A percentile compares a stretch with the other conserved stretches of the same genome.
Conservation (phyloP, 2,329 filamentous ascomycete species). For the Sclerotinia borealis region DNA sequence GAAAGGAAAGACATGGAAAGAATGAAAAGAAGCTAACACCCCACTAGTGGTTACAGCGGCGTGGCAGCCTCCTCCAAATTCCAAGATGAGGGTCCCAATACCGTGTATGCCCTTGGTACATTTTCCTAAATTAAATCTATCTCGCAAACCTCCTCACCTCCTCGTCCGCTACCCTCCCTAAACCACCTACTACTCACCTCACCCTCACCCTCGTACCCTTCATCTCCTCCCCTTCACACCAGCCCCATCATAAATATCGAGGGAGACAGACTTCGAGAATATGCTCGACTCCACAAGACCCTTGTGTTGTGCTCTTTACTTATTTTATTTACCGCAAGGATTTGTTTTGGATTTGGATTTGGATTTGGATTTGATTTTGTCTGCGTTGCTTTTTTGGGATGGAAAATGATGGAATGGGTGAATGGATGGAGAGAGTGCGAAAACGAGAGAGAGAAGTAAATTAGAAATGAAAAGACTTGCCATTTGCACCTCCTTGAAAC, state of each 20-base stretch:
- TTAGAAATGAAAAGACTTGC: neutral
- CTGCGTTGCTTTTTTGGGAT: neutral
- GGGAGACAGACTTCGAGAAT: neutral
- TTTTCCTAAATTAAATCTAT: too few species aligned
- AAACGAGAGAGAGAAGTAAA: neutral
- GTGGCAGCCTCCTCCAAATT: slow-evolving; percentile 1
- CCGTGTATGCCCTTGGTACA: slow-evolving; percentile 14
- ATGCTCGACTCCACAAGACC: neutral
- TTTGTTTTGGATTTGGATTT: neutral
- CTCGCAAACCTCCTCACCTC: too few species aligned
- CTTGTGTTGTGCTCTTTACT: too few species aligned
- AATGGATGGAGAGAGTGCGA: neutral
- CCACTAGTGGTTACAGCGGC: slow-evolving; percentile 12
- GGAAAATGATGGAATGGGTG: neutral
- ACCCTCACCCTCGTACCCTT: too few species aligned
- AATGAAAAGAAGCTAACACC: neutral
- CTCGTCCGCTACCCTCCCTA: too few species aligned
- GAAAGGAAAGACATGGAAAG: neutral
- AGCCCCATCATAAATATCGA: too few species aligned
- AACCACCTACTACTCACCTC: too few species aligned
- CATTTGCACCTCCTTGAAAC: neutral
- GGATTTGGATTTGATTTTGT: neutral
- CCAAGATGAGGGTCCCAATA: slow-evolving; percentile 12
- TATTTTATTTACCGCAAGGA: neutral
- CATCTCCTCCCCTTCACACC: too few species aligned